Evolutionary conservation across 2,329 filamentous ascomycete genomes (phyloP).

Genomic region (Plectosphaerella sp.): DNA sequence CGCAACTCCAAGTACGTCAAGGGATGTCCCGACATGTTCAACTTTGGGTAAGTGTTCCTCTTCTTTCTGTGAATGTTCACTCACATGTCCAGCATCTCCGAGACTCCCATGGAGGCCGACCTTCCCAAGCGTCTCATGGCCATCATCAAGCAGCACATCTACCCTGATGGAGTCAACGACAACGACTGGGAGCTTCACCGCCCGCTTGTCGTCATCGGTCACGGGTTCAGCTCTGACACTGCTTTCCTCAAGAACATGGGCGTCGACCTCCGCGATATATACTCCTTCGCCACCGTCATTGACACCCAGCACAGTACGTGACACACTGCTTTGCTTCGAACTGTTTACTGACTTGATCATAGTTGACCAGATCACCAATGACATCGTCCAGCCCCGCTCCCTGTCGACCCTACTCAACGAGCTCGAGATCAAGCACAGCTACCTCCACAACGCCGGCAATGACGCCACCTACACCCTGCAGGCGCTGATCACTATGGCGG

Average conservation of each 20-base stretch:
- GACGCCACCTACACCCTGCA: slow-evolving; percentile 13
- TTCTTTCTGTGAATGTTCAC: neutral
- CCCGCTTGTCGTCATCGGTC: slow-evolving; percentile 67
- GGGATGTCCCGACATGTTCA: slow-evolving; percentile 70
- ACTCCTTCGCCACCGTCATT: slow-evolving; percentile 56
- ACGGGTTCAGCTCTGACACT: slow-evolving; percentile 65
- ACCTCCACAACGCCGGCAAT: slow-evolving; percentile 14
- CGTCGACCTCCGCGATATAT: slow-evolving; percentile 48
- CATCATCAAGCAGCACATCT: slow-evolving; percentile 17
- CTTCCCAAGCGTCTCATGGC: slow-evolving; percentile 27
- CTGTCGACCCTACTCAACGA: slow-evolving; percentile 55
- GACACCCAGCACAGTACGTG: slow-evolving; percentile 57
- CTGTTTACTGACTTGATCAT: slow-evolving; percentile 11
- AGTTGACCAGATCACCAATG: slow-evolving; percentile 61
- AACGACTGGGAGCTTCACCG: slow-evolving; percentile 16
- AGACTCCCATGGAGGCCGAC: slow-evolving; percentile 29
- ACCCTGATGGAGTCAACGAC: neutral
- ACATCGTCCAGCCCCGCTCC: slow-evolving; percentile 45
- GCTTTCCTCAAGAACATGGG: slow-evolving; percentile 48
- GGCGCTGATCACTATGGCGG: slow-evolving; percentile 16
- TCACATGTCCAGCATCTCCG: slow-evolving; percentile 29
- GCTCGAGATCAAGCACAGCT: slow-evolving; percentile 5
- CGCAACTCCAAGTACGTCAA: slow-evolving; percentile 64
- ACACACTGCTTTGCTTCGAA: too few relatives aligned
- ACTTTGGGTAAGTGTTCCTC: slow-evolving; percentile 61